Base-by-base conservation (phyloP, 352 stramenopile genomes). In the Phytopythium montanum region DNA sequence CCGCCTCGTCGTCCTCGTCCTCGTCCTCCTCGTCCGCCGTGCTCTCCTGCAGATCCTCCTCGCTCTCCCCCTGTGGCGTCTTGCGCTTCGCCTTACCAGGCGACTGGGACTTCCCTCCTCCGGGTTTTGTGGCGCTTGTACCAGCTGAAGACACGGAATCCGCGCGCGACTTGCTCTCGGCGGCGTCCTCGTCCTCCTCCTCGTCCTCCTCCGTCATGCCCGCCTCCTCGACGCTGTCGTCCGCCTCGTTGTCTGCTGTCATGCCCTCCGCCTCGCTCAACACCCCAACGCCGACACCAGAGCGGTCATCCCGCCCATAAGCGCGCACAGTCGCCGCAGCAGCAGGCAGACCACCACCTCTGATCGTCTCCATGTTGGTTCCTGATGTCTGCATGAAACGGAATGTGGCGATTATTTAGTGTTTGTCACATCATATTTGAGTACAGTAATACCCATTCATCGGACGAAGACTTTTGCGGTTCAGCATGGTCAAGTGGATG, bases 21-120 rank as follows among this genome's bases (percentile, higher is more conserved):
- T 88, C 77, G 3, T 87, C 75, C 13, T 79, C 78, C 10, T 79
- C 66, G 18, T 85, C 73, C 0, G 73, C 73, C 18, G 73, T 76
- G 34, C 61, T 72, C 41, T 73, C 57, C 59, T 73, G 69, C 34
- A 52, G 56, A 12, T 86, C 80, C 13, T 88, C 79, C 33, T 88
- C 78, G 34, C 81, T 78, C n/a, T 84, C 72, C 26, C 58, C 70
- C n/a, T 65, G 50, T 5, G 52, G 58, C 38, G 38, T 42, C 25
- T 26, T 39, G 34, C 21, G 28, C 36, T 58, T 58, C 33, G 7
- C 36, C 52, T 58, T 58, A 7, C 31, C 52, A 6, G 33, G 31
- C 51, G 51, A 56, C 33, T 3, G 33, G 8, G n/a, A n/a, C 51
- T 28, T 44, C 33, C 14, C 14, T 21, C 2, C 38, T 0, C 38